Evolutionary conservation across 306 rosid species (phyloP).

Genomic region (Lathyrus aphaca): DNA sequence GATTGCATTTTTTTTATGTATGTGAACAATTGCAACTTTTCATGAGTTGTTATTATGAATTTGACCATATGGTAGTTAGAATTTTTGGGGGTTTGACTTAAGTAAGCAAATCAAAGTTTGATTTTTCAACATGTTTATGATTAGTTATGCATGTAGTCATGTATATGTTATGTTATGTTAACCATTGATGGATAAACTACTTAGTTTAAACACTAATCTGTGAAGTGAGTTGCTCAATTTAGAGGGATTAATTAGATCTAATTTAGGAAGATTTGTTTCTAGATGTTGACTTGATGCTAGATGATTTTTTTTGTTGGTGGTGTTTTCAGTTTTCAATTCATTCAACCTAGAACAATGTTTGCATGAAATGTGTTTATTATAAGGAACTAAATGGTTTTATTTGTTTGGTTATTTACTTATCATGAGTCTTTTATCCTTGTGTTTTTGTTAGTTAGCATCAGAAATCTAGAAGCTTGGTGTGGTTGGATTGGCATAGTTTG

Average conservation of each 20-base stretch:
- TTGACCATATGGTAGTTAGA: constrained; percentile 21
- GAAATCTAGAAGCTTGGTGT: constrained; percentile 12
- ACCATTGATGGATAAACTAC: neutral
- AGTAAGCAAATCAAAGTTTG: neutral
- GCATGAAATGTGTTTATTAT: neutral
- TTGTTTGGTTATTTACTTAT: neutral
- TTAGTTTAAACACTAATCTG: neutral
- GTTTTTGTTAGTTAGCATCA: constrained; percentile 12
- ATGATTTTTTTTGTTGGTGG: neutral
- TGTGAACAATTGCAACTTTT: neutral
- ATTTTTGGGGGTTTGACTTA: constrained; percentile 9
- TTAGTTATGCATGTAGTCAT: neutral
- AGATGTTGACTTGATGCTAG: constrained; percentile 27
- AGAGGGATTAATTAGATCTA: neutral
- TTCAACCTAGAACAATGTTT: constrained; percentile 10
- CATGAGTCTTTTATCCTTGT: constrained; percentile 21
- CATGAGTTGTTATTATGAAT: constrained; percentile 1
- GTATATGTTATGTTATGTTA: neutral
- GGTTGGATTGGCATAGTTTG: constrained; percentile 38
- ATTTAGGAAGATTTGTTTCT: constrained; percentile 24
- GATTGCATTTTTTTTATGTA: neutral
- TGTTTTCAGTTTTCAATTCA: constrained; percentile 29
- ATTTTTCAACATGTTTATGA: neutral
- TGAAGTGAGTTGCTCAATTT: neutral
- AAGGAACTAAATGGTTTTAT: neutral